Evolutionary conservation across 805 yeast genomes (phyloP).

Genomic region (Ascoidea asiatica): DNA sequence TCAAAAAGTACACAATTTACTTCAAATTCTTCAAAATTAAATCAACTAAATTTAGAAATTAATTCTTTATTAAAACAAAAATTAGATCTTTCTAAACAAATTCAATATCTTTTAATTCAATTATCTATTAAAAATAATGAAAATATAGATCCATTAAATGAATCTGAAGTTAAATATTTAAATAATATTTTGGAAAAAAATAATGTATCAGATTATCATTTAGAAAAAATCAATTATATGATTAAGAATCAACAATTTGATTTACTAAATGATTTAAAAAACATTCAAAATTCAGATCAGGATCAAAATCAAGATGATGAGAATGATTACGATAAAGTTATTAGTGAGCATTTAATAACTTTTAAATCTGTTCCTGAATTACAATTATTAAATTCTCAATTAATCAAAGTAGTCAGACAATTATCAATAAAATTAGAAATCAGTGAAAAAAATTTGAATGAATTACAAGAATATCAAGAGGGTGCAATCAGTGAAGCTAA

Average conservation of each 20-base stretch:
- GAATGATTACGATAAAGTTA: slow-evolving; percentile 59
- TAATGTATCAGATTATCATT: slow-evolving; percentile 16
- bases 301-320: slow-evolving; percentile 22
- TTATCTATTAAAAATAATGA: slow-evolving; percentile 29
- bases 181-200: slow-evolving; percentile 32
- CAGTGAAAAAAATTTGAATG: slow-evolving; percentile 30
- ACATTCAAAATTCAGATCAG: slow-evolving; percentile 9
- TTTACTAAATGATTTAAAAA: too few relatives aligned
- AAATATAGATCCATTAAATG: slow-evolving; percentile 35
- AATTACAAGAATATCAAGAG: slow-evolving; percentile 25
- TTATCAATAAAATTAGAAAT: slow-evolving; percentile 60
- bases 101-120: slow-evolving; percentile 62
- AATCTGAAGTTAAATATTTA: slow-evolving; percentile 52
- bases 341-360: slow-evolving; percentile 59
- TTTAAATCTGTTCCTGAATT: slow-evolving; percentile 58
- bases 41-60: slow-evolving; percentile 34
- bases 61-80: slow-evolving; percentile 40
- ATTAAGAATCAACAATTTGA: slow-evolving; percentile 4
- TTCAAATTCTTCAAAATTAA: slow-evolving; percentile 17
- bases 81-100: slow-evolving; percentile 67
- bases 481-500: slow-evolving; percentile 43
- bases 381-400: slow-evolving; percentile 61
- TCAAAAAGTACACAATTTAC: slow-evolving; percentile 21
- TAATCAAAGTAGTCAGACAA: slow-evolving; percentile 54
- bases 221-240: slow-evolving; percentile 10